These are phyloP conservation scores for Acer negundo DNA, from an alignment of 345 rosid species.

Conservation along the genomic window DNA sequence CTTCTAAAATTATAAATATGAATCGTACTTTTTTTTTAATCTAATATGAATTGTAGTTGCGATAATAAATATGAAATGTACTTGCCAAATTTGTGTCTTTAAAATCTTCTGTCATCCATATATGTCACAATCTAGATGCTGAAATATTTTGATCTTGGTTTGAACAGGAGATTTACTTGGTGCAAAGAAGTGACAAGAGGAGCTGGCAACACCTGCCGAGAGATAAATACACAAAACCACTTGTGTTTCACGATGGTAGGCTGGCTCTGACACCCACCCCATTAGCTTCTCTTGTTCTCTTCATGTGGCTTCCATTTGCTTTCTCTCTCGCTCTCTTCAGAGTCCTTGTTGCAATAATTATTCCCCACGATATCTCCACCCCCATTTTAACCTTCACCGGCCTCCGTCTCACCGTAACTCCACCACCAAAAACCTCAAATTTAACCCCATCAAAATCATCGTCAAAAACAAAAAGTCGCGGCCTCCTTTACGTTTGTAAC, in stretches of 20 bases:
- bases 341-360: constrained; percentile 28
- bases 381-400: constrained; percentile 48
- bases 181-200: constrained; percentile 56
- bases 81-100: too few species aligned
- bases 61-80: too few species aligned
- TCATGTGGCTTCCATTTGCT: constrained; percentile 77
- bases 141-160: neutral
- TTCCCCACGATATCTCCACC: constrained; percentile 51
- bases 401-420: constrained; percentile 25
- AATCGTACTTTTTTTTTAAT: too few species aligned
- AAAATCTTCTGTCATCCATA: neutral
- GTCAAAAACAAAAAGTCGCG: constrained; percentile 9
- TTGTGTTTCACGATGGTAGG: constrained; percentile 85
- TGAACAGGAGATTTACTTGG: constrained; percentile 57
- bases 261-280: constrained; percentile 66
- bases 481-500: constrained; percentile 66
- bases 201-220: constrained; percentile 54
- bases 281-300: constrained; percentile 46
- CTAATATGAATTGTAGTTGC: too few species aligned
- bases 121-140: neutral
- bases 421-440: constrained; percentile 11
- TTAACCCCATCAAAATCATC: constrained; percentile 7
- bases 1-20: too few species aligned
- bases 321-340: constrained; percentile 40
- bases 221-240: constrained; percentile 53